Conservation (phyloP, 352 stramenopile genomes). For the Peronospora destructor region DNA sequence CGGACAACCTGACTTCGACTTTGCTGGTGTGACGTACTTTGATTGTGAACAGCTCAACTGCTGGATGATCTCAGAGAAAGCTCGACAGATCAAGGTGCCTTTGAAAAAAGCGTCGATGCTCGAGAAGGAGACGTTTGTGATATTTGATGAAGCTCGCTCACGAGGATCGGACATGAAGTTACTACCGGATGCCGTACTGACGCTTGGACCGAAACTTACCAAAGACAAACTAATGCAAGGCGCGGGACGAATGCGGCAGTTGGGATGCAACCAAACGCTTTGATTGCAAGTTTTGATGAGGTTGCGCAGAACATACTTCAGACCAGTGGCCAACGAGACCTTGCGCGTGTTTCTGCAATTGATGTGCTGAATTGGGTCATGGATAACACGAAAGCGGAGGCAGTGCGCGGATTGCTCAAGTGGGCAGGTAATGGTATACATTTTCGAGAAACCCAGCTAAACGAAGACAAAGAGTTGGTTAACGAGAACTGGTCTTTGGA, state of each 20-base stretch:
- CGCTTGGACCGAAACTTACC: constrained; percentile 66
- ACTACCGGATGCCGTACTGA: no score
- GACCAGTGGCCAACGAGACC: constrained; percentile 2
- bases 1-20: constrained; percentile 16
- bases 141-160: constrained; percentile 29
- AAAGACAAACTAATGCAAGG: constrained; percentile 87
- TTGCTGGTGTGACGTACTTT: constrained; percentile 37
- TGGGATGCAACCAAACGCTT: constrained; percentile 65
- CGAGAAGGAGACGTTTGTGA: constrained; percentile 57
- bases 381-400: constrained; percentile 73
- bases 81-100: constrained; percentile 18
- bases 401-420: constrained; percentile 51
- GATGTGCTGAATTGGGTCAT: constrained; percentile 85
- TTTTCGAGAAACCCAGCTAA: constrained; percentile 33
- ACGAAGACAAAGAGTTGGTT: constrained; percentile 25
- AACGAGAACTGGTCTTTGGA: constrained; percentile 47
- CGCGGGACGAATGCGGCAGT: constrained; percentile 20
- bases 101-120: no score
- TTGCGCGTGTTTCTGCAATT: constrained; percentile 16
- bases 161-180: constrained; percentile 44
- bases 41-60: constrained; percentile 29
- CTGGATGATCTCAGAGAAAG: constrained; percentile 76
- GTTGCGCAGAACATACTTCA: constrained; percentile 46
- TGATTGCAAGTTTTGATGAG: constrained; percentile 63
- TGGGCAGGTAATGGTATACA: constrained; percentile 79